A percentile compares a stretch with the other conserved stretches of the same genome.
phyloP scores from a whole-genome alignment of 768 basidiomycete genomes.

The Antrodiella citrinella region DNA sequence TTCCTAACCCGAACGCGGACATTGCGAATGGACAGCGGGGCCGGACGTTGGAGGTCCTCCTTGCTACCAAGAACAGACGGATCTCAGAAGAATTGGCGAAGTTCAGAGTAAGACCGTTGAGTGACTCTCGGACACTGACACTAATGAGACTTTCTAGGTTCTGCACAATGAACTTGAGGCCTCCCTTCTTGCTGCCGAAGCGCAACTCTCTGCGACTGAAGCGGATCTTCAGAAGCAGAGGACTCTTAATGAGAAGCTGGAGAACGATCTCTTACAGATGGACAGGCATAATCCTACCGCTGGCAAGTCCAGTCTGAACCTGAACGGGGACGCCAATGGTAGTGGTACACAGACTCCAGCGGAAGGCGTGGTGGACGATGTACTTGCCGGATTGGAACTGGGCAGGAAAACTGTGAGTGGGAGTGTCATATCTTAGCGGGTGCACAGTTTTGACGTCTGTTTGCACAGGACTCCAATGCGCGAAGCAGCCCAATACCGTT shows the following conservation, averaged over 20 bases:
- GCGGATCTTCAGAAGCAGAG: slow-evolving; percentile 73
- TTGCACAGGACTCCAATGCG: slow-evolving; percentile 4
- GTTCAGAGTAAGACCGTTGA: slow-evolving; percentile 52
- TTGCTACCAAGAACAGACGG: slow-evolving; percentile 90
- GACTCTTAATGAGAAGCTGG: slow-evolving; percentile 79
- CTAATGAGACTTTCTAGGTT: slow-evolving; percentile 45
- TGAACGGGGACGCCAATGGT: slow-evolving; percentile 22
- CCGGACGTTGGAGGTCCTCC: slow-evolving; percentile 81
- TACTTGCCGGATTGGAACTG: slow-evolving; percentile 67
- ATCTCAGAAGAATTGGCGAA: slow-evolving; percentile 90
- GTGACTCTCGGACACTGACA: neutral
- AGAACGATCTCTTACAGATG: slow-evolving; percentile 82
- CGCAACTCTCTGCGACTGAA: slow-evolving; percentile 48
- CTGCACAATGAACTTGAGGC: slow-evolving; percentile 75
- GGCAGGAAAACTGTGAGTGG: slow-evolving; percentile 45
- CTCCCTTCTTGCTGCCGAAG: slow-evolving; percentile 48
- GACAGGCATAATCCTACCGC: slow-evolving; percentile 48
- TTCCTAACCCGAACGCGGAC: slow-evolving; percentile 86
- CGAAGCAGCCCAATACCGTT: slow-evolving; percentile 61
- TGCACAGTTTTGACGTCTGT: too few species aligned
- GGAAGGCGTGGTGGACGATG: slow-evolving; percentile 34
- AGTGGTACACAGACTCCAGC: slow-evolving; percentile 17
- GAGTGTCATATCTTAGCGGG: neutral
- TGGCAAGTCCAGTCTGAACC: neutral
- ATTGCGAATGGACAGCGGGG: slow-evolving; percentile 61